Evolutionary conservation across 495 filamentous ascomycete species (phyloP).

Genomic region (Pseudoneurospora amorphoporcata): DNA sequence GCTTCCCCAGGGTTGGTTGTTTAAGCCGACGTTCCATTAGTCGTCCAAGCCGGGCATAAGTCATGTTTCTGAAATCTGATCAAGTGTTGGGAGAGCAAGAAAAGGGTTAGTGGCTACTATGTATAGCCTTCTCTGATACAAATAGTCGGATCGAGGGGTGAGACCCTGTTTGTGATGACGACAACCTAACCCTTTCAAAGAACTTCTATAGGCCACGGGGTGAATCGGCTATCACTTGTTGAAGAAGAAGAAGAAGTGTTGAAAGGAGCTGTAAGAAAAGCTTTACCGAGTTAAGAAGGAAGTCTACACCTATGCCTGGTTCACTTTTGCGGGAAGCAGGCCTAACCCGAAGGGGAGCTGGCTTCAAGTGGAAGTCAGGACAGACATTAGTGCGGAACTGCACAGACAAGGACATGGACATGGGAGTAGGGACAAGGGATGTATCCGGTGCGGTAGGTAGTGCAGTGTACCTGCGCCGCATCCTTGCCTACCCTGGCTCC

Average conservation of each 20-base stretch:
- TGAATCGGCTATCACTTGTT: background rate
- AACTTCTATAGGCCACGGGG: background rate
- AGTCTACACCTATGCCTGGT: background rate
- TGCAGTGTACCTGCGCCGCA: background rate
- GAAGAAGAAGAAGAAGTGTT: background rate
- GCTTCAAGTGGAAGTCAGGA: background rate
- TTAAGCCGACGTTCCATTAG: background rate
- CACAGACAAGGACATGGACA: background rate
- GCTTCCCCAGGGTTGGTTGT: background rate
- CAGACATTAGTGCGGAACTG: background rate
- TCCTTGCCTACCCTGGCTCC: background rate
- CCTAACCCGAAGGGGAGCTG: background rate
- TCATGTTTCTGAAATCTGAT: background rate
- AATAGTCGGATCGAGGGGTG: background rate
- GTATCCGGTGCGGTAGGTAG: background rate
- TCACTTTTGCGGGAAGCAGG: background rate
- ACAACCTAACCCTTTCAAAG: background rate
- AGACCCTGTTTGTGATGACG: background rate
- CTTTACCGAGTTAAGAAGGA: background rate
- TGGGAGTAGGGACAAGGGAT: background rate
- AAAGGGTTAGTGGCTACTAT: background rate
- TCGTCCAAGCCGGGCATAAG: background rate
- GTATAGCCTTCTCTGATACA: background rate
- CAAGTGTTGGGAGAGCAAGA: background rate
- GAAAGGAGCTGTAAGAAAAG: background rate